Conservation (phyloP, 305 asterid species). For the Fraxinus angustifolia region DNA sequence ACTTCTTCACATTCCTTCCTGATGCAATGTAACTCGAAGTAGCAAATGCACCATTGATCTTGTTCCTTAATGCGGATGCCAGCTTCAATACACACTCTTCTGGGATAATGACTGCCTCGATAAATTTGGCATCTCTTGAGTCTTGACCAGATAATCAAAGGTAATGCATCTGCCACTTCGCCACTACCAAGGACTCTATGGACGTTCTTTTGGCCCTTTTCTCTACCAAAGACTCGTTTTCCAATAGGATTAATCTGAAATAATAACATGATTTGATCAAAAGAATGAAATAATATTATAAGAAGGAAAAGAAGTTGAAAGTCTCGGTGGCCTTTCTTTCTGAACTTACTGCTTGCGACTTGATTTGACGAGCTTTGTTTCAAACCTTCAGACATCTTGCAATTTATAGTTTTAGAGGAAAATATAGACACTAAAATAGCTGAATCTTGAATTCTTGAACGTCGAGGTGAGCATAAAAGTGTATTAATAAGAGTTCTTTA, state of each 20-base stretch:
- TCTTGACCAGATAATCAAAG: not conserved
- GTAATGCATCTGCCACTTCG: not conserved
- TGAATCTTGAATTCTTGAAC: not conserved
- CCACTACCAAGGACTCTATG: not conserved
- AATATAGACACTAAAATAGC: not conserved
- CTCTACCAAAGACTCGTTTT: not conserved
- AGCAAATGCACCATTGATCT: not conserved
- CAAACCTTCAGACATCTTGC: not conserved
- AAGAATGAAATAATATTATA: not conserved
- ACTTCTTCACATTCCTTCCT: not conserved
- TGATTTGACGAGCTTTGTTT: not conserved
- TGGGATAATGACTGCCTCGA: not conserved
- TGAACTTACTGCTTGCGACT: not conserved
- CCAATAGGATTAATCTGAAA: not conserved
- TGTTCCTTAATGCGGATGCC: not conserved
- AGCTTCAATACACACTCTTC: not conserved
- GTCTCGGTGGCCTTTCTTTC: not conserved
- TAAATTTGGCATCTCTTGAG: not conserved
- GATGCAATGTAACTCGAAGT: not conserved
- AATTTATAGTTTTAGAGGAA: no score
- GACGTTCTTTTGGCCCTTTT: not conserved
- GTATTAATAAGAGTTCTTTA: not conserved
- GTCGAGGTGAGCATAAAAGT: not conserved
- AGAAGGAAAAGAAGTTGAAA: not conserved
- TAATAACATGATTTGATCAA: not conserved